Base-by-base conservation (phyloP, 371 early-diverging fungal genomes). In the Mucor irregularis region DNA sequence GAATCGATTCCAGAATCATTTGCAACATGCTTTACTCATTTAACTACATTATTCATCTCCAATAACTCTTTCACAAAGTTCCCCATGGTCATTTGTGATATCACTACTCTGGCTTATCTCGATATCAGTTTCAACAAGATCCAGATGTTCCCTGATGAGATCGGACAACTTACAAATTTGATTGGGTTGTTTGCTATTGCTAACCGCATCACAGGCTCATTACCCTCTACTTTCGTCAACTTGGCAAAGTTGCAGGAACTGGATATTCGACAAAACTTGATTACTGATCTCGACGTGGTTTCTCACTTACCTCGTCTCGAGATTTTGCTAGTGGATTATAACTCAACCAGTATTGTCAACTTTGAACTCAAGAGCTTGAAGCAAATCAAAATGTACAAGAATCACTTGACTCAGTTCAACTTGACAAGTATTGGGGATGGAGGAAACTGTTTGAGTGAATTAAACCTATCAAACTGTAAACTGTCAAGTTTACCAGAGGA, bases 121-220 rank as follows among this genome's bases (percentile, higher is more conserved):
- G 93, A 96, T 62, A 63, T 94, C 39, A 90, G 89, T 39, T 91
- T 90, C 58, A 94, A 94, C 69, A 83, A 88, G 46, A 91, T 96
- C 13, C 61, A 82, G 4, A 71, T 59, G 9, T 72, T 95, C 14
- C 92, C 95, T 9, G 82, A 87, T 2, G 81, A 79, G 25, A 90
- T 95, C 39, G 82, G 90, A 4, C 69, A 87, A 3, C 68, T 95
- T 19, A 57, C 55, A 2, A 71, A 82, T 17, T 61, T 96, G 26
- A 58, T 71, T 26, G 66, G 71, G 7, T 68, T 96, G 14, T 73
- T 78, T 39, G 71, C 92, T 4, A 86, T 87, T 61, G 91, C 89
- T 9, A 94, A 94, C 58, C 66, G 80, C 31, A 74, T 93, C 21
- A 68, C 79, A 0, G 91, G 91, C 1, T 67, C 69, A 14, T 67